These are phyloP conservation scores for Anthostomella pinea DNA, from an alignment of 2,329 filamentous ascomycete genomes.

Conservation along the genomic window DNA sequence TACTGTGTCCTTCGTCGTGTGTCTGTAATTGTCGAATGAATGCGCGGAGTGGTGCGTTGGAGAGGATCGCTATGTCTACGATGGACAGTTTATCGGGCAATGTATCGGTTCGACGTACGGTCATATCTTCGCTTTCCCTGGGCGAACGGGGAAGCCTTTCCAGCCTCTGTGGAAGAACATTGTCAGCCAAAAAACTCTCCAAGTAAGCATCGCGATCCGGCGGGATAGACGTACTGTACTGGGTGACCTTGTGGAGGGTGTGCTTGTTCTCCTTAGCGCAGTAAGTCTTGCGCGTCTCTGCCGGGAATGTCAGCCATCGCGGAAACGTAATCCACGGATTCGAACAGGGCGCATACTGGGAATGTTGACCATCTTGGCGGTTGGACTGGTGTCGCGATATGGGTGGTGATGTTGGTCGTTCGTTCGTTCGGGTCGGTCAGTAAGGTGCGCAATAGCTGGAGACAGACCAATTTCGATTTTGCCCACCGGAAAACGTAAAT, in stretches of 20 bases:
- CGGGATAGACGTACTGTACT: slow-evolving; percentile 11
- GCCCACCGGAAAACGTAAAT: too few species aligned
- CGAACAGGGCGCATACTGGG: slow-evolving; percentile 4
- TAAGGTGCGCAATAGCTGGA: slow-evolving; percentile 13
- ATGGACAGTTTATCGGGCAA: slow-evolving; percentile 30
- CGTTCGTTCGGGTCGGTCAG: not conserved
- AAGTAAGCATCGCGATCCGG: not conserved
- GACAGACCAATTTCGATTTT: too few species aligned
- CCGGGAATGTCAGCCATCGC: not conserved
- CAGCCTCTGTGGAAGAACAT: slow-evolving; percentile 8
- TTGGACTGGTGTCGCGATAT: slow-evolving; percentile 9
- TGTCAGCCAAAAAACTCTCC: not conserved
- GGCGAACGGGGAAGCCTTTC: slow-evolving; percentile 22
- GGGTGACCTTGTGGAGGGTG: slow-evolving; percentile 22
- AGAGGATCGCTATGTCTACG: too few species aligned
- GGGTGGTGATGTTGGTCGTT: slow-evolving; percentile 14
- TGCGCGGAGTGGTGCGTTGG: too few species aligned
- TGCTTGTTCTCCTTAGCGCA: slow-evolving; percentile 23
- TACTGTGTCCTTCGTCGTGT: not conserved
- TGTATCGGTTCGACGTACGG: slow-evolving; percentile 1
- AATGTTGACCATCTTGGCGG: slow-evolving; percentile 24
- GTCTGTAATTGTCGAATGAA: slow-evolving; percentile 4
- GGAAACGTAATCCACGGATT: not conserved
- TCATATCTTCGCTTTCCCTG: slow-evolving; percentile 14
- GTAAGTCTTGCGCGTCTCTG: slow-evolving; percentile 17